Evolutionary conservation across 768 basidiomycete species (phyloP).

Genomic region (Crepidotus variabilis): DNA sequence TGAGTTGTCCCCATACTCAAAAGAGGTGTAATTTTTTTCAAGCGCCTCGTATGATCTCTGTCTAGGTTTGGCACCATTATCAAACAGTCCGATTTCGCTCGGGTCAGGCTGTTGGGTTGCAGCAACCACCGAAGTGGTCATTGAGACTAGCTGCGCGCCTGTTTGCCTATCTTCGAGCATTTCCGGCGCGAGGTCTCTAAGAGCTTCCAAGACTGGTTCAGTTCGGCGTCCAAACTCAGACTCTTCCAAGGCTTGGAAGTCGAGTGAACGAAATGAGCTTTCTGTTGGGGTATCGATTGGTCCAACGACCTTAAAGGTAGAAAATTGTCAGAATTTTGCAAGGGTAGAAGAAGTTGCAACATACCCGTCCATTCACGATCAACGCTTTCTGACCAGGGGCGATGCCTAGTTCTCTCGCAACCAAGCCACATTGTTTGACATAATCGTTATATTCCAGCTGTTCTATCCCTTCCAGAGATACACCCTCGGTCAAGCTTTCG

Average conservation of each 20-base stretch:
- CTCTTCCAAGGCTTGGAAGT: slow-evolving; percentile 65
- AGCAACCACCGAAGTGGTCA: slow-evolving; percentile 70
- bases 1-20: slow-evolving; percentile 63
- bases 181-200: slow-evolving; percentile 48
- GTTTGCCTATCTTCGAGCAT: slow-evolving; percentile 22
- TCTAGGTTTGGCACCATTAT: slow-evolving; percentile 57
- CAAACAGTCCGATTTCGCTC: slow-evolving; percentile 70
- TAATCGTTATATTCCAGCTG: slow-evolving; percentile 36
- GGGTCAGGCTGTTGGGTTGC: slow-evolving; percentile 69
- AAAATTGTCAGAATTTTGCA: background rate
- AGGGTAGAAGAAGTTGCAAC: slow-evolving; percentile 19
- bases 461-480: slow-evolving; percentile 29
- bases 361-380: slow-evolving; percentile 81
- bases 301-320: slow-evolving; percentile 60
- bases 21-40: slow-evolving; percentile 66
- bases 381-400: slow-evolving; percentile 59
- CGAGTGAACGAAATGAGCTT: slow-evolving; percentile 57
- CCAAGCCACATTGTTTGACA: slow-evolving; percentile 38
- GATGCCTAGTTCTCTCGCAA: slow-evolving; percentile 57
- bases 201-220: slow-evolving; percentile 61
- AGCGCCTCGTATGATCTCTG: slow-evolving; percentile 57
- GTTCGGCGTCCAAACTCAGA: slow-evolving; percentile 77
- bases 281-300: slow-evolving; percentile 46
- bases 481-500: slow-evolving; percentile 29
- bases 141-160: slow-evolving; percentile 55